Base-by-base conservation (phyloP, 2,329 filamentous ascomycete species). In the Lasiodiplodia sp. region DNA sequence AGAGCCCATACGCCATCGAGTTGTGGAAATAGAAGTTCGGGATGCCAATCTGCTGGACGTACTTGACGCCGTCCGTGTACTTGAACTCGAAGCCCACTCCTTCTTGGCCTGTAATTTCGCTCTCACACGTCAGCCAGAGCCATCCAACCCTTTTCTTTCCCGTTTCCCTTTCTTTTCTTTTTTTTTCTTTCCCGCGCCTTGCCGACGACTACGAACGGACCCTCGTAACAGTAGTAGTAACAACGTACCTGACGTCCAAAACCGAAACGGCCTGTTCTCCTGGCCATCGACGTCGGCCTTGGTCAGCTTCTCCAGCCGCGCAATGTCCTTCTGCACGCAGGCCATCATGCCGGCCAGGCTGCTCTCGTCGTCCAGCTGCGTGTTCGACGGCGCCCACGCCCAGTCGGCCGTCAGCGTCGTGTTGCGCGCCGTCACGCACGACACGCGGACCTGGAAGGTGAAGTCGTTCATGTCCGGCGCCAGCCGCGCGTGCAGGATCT, bases 1-100 rank as follows among this genome's bases (percentile, higher is more conserved):
- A 74, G 67, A 92, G 87, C 28, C 78, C 81, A 79, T 92, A 92
- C 11, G 86, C 82, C 16, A 83, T 88, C 4, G 78, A 83, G 16
- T 87, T 71, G 75, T 92, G 90, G 79, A 92, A 92, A 79, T 83
- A 90, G 73, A 90, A 78, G 73, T 91, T 90, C 28, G 89, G 88
- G 55, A 88, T 66, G 3, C 78, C 82, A 75, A 84, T 88, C 3
- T 78, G 78, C 49, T 78, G 44, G 21, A 60, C 6, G 37, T n/a
- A 47, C 23, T 44, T 47, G 37, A 28, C 2, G 21, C 23, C 23
- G 12, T 60, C 38, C 23, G 4, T 6, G 14, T 28, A 47, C 12
- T 10, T 79, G 21, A 85, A 82, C 68, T 80, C 80, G 10, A 75
- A 57, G 64, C 84, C 79, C 21, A 28, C 16, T 3, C 38, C 56